A percentile compares a stretch with the other conserved stretches of the same genome.
These are phyloP conservation scores for Stygiomarasmius scandens DNA, from an alignment of 1,284 basidiomycete genomes.

Conservation along the genomic window DNA sequence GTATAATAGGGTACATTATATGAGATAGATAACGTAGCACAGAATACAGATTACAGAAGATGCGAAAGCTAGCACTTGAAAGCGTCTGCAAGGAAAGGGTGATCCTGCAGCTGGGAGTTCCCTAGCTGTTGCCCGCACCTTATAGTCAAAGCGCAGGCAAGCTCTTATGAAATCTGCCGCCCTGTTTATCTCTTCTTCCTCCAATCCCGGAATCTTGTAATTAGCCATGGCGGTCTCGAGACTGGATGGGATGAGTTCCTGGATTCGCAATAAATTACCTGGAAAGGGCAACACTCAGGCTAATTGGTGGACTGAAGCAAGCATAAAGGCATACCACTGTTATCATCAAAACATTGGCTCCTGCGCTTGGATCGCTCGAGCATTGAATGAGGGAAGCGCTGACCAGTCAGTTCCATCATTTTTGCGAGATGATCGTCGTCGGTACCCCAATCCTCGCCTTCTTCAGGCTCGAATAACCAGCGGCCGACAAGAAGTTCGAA, in stretches of 20 bases:
- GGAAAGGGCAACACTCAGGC: neutral
- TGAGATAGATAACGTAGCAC: no score
- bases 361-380: slow-evolving; percentile 13
- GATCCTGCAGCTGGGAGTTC: neutral
- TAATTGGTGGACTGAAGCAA: neutral
- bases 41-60: no score
- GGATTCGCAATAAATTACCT: slow-evolving; percentile 11
- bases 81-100: no score
- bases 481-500: no score
- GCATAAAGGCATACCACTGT: neutral
- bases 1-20: no score
- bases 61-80: no score
- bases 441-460: slow-evolving; percentile 15
- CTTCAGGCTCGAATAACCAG: no score
- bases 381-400: slow-evolving; percentile 14
- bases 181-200: neutral
- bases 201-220: slow-evolving; percentile 13
- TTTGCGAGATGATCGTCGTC: slow-evolving; percentile 25
- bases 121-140: slow-evolving; percentile 4
- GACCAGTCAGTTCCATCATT: slow-evolving; percentile 25
- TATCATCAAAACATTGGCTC: no score
- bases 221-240: slow-evolving; percentile 12
- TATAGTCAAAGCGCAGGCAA: slow-evolving; percentile 5
- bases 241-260: slow-evolving; percentile 7
- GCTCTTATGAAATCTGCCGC: slow-evolving; percentile 12